Base-by-base conservation (phyloP, 2,329 filamentous ascomycete genomes). In the Aspergillus neotritici region DNA sequence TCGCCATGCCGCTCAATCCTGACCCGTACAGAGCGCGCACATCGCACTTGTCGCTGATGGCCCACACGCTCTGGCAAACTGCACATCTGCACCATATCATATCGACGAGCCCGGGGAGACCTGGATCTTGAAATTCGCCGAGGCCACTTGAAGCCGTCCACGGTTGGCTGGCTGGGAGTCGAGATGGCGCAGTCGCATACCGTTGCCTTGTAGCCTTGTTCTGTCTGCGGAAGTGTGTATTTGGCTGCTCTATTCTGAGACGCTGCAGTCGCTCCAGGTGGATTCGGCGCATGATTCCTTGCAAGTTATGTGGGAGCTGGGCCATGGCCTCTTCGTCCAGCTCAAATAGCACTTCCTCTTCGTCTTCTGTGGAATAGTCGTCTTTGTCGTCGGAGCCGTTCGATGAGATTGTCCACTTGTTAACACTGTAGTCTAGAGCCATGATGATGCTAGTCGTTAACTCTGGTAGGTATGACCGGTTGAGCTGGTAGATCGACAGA, bases 261-360 rank as follows among this genome's bases (percentile, higher is more conserved):
- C 38, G 35, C 7, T 43, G 43, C 12, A 58, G 21, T 13, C 57
- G 50, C 44, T 63, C 58, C 7, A 45, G 28, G 10, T 62, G 58
- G n/a, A 63, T 43, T 33, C 57, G 45, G 9, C 52, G 53, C 54
- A 62, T 58, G 37, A 49, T 56, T 12, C 47, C 34, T 31, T 58
- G 58, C 7, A 63, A 55, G 14, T 43, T 52, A 13, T 34, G 34
- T 13, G 58, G 57, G n/a, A 63, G 53, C 21, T 50, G 35, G 11
- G 51, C 44, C 37, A 63, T 46, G 13, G 59, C 57, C n/a, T 38
- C 38, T 46, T 54, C 51, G 39, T 63, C 56, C 3, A 63, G 50
- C 3, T 53, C 46, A 35, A 49, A 56, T 16, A 61, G 36, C 4
- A 62, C 57, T 37, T 63, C 60, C 38, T 57, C 55, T 47, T 60